phyloP scores from a whole-genome alignment of 2,329 filamentous ascomycete species.

The Arthrobotrys megalospora region DNA sequence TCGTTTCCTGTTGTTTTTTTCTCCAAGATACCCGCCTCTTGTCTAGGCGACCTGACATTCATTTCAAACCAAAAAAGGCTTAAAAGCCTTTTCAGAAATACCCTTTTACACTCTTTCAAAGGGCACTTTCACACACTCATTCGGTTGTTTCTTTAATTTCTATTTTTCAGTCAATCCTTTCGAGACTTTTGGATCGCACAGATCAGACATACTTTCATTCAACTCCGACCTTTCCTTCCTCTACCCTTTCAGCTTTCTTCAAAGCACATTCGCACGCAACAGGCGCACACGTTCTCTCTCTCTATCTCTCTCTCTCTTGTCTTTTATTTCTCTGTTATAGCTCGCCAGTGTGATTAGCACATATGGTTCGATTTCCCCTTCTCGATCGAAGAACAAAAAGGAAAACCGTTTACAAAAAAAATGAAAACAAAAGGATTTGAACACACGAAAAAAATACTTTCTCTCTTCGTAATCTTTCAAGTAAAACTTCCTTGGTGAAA shows the following conservation, averaged over 20 bases:
- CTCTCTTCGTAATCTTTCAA: no score
- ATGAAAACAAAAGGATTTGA: not conserved
- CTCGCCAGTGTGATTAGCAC: not conserved
- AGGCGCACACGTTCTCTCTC: not conserved
- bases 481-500: no score
- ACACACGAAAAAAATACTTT: not conserved
- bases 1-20: conserved; percentile 18
- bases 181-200: conserved; percentile 2
- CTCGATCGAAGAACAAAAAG: not conserved
- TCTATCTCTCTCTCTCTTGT: not conserved
- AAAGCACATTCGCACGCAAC: not conserved
- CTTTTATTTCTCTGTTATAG: not conserved
- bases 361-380: not conserved
- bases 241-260: not conserved
- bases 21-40: conserved; percentile 30
- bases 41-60: conserved; percentile 30
- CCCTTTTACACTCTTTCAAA: conserved; percentile 42
- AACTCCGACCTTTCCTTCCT: conserved; percentile 19
- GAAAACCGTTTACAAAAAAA: not conserved
- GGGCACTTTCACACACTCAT: conserved; percentile 11
- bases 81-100: not conserved
- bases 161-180: conserved; percentile 19
- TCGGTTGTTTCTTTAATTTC: conserved; percentile 45
- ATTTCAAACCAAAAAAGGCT: conserved; percentile 13
- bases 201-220: conserved; percentile 26